Evolutionary conservation across 768 basidiomycete species (phyloP).

Genomic region (Lentinus brumalis): DNA sequence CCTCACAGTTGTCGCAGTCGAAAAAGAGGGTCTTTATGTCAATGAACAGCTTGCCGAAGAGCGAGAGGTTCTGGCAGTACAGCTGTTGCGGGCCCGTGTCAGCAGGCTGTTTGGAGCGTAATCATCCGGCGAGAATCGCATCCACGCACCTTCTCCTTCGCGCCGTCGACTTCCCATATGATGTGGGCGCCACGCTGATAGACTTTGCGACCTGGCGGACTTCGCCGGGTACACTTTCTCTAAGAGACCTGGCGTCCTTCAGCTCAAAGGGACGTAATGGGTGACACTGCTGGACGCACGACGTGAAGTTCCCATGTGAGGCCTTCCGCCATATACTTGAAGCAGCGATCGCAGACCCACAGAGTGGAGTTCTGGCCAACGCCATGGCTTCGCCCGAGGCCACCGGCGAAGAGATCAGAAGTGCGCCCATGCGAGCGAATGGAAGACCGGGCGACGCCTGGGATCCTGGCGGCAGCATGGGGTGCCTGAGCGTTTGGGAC

Average conservation of each 20-base stretch:
- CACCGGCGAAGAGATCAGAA: constrained; percentile 70
- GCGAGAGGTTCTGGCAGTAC: constrained; percentile 93
- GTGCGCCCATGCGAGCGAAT: constrained; percentile 70
- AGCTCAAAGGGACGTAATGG: constrained; percentile 6
- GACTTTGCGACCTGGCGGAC: constrained; percentile 88
- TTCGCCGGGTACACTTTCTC: constrained; percentile 66
- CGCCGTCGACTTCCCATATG: constrained; percentile 97
- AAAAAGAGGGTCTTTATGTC: constrained; percentile 96
- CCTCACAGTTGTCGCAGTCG: constrained; percentile 82
- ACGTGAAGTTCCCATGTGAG: constrained; percentile 71
- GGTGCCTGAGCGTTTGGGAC: constrained; percentile 22
- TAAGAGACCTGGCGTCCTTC: constrained; percentile 20
- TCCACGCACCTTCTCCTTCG: constrained; percentile 68
- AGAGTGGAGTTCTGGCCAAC: constrained; percentile 54
- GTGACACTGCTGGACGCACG: constrained; percentile 37
- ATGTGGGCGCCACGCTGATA: constrained; percentile 87
- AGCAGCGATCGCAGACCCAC: constrained; percentile 92
- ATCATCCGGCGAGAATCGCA: neutral
- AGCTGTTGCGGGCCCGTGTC: constrained; percentile 50
- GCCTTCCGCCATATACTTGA: constrained; percentile 92
- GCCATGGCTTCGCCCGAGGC: constrained; percentile 49
- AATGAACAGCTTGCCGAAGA: constrained; percentile 98
- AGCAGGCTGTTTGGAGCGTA: constrained; percentile 3
- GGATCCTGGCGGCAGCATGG: constrained; percentile 34
- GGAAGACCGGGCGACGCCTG: constrained; percentile 51